phyloP scores from a whole-genome alignment of 129 eudicot species.

The Logfia minima region DNA sequence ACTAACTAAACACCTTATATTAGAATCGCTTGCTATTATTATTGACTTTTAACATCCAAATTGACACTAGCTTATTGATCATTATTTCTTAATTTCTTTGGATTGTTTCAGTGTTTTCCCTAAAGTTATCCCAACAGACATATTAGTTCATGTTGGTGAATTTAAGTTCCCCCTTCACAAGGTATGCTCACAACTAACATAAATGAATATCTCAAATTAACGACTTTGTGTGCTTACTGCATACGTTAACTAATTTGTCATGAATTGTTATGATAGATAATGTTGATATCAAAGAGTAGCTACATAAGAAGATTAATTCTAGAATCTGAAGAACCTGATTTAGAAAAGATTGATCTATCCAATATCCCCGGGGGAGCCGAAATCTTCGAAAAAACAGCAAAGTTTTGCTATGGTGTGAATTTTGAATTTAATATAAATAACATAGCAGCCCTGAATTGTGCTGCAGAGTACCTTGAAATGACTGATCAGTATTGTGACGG shows the following conservation, averaged over 20 bases:
- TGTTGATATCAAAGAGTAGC: constrained; percentile 86
- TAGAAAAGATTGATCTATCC: constrained; percentile 54
- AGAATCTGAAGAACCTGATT: constrained; percentile 58
- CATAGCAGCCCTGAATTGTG: constrained; percentile 81
- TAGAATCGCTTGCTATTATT: background rate
- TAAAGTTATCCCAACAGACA: constrained; percentile 68
- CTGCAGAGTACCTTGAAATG: constrained; percentile 85
- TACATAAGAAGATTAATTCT: constrained; percentile 57
- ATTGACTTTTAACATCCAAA: background rate
- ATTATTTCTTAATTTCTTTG: no score
- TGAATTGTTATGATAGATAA: constrained; percentile 48
- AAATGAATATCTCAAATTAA: background rate
- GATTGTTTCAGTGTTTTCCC: constrained; percentile 58
- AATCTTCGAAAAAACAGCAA: constrained; percentile 66
- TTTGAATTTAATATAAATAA: constrained; percentile 77
- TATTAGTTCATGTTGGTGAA: constrained; percentile 64
- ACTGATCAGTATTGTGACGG: constrained; percentile 62
- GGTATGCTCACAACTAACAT: constrained; percentile 42
- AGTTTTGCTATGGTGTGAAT: constrained; percentile 78
- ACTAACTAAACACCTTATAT: background rate
- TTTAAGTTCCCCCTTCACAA: constrained; percentile 71
- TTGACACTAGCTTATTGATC: no score
- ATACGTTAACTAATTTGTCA: background rate
- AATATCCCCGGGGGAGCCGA: constrained; percentile 79
- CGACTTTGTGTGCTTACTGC: background rate